These are phyloP conservation scores for Onygena corvina DNA, from an alignment of 2,329 filamentous ascomycete species.

Conservation along the genomic window DNA sequence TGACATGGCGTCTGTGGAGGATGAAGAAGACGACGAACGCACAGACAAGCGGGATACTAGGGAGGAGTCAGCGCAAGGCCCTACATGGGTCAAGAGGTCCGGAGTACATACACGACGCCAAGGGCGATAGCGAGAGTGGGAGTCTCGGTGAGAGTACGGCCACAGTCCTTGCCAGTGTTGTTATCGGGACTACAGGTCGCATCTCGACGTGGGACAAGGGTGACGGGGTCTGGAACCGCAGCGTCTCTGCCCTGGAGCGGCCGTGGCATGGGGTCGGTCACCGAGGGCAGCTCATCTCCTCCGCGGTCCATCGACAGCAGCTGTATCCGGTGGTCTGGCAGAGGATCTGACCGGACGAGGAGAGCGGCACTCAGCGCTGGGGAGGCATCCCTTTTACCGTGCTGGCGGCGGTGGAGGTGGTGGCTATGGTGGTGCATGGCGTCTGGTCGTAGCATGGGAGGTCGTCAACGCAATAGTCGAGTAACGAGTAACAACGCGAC, in stretches of 20 bases:
- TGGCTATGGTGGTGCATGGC: not conserved
- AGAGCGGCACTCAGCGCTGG: not conserved
- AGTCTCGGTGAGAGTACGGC: constrained; percentile 43
- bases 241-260: not conserved
- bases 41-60: constrained; percentile 61
- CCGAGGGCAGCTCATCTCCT: not conserved
- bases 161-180: constrained; percentile 42
- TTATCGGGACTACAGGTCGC: constrained; percentile 19
- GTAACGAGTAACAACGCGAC: not conserved
- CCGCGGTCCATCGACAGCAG: not conserved
- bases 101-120: constrained; percentile 53
- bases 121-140: constrained; percentile 56
- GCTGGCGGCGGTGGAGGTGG: not conserved
- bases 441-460: not conserved
- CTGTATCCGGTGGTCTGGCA: not conserved
- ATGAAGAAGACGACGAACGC: constrained; percentile 57
- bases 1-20: constrained; percentile 66
- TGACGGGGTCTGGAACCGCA: not conserved
- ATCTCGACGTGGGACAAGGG: constrained; percentile 9
- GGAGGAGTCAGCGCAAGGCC: not conserved
- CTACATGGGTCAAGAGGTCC: not conserved
- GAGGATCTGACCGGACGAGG: not conserved
- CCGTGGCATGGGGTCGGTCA: not conserved
- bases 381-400: not conserved
- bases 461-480: not conserved